Evolutionary conservation across 441 rosid species (phyloP).

Genomic region (Arabidopsis lyrata): DNA sequence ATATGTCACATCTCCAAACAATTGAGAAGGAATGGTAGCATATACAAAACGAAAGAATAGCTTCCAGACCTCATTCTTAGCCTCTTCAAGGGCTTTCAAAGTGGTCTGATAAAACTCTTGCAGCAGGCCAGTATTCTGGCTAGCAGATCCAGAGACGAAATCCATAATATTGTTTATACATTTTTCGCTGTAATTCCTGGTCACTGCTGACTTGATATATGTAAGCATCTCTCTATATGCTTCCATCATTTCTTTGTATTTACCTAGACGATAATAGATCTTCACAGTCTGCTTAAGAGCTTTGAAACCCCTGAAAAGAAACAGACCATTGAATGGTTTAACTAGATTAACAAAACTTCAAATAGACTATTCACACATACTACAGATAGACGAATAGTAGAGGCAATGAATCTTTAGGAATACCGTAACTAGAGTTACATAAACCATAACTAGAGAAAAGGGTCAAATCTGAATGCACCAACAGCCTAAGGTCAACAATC

Average conservation of each 20-base stretch:
- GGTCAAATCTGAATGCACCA: slow-evolving; percentile 11
- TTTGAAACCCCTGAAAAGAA: slow-evolving; percentile 87
- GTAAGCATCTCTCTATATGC: slow-evolving; percentile 96
- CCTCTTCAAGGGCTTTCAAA: slow-evolving; percentile 97
- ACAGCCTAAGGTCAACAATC: neutral
- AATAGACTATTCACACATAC: neutral
- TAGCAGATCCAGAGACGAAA: slow-evolving; percentile 98
- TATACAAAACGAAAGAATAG: neutral
- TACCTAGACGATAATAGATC: slow-evolving; percentile 92
- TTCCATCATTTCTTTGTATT: slow-evolving; percentile 93
- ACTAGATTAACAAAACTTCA: slow-evolving; percentile 18
- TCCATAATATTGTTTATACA: slow-evolving; percentile 99
- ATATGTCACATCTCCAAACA: slow-evolving; percentile 31
- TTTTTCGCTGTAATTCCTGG: slow-evolving; percentile 96
- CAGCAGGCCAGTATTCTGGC: slow-evolving; percentile 86
- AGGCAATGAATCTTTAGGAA: neutral
- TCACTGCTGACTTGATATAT: slow-evolving; percentile 97
- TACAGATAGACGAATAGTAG: neutral
- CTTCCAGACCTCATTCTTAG: slow-evolving; percentile 87
- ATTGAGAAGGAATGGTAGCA: slow-evolving; percentile 14
- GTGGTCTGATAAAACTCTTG: slow-evolving; percentile 97
- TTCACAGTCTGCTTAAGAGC: slow-evolving; percentile 98
- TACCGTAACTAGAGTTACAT: neutral
- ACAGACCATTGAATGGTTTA: neutral
- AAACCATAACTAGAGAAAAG: slow-evolving; percentile 4